These are phyloP conservation scores for Lathyrus tuberosus DNA, from an alignment of 306 rosid genomes.

Conservation along the genomic window DNA sequence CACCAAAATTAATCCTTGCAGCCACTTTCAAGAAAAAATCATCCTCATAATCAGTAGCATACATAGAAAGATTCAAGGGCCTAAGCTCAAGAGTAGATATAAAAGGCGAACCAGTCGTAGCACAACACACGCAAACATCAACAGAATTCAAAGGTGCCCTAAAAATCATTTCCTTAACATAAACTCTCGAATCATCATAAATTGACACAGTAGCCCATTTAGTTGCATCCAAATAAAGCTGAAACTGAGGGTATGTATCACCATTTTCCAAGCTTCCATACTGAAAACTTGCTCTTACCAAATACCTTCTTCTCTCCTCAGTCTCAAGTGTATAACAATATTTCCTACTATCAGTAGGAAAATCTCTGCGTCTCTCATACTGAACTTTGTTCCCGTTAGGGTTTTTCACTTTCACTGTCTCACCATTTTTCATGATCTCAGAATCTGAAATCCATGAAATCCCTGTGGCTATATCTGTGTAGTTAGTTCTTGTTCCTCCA, in stretches of 20 bases:
- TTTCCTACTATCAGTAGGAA: constrained; percentile 73
- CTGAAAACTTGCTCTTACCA: constrained; percentile 83
- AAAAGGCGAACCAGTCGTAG: constrained; percentile 89
- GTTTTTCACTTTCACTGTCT: constrained; percentile 49
- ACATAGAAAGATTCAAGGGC: constrained; percentile 91
- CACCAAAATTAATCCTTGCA: constrained; percentile 95
- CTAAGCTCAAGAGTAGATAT: constrained; percentile 89
- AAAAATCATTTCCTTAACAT: constrained; percentile 81
- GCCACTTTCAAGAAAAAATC: constrained; percentile 80
- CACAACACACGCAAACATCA: constrained; percentile 88
- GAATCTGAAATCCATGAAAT: constrained; percentile 79
- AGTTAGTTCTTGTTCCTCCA: constrained; percentile 68
- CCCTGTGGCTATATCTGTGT: constrained; percentile 70
- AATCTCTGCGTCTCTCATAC: constrained; percentile 68
- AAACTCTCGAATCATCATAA: constrained; percentile 69
- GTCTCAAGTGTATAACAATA: constrained; percentile 74
- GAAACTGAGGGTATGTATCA: constrained; percentile 91
- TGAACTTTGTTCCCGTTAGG: constrained; percentile 62
- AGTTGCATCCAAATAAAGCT: constrained; percentile 83
- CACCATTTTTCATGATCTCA: constrained; percentile 59
- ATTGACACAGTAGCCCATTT: constrained; percentile 88
- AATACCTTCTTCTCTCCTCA: constrained; percentile 74
- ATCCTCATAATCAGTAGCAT: constrained; percentile 89
- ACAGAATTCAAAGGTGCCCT: constrained; percentile 77
- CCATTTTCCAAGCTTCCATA: constrained; percentile 73